Base-by-base conservation (phyloP, 2,329 filamentous ascomycete species). In the Sporothrix mexicana region DNA sequence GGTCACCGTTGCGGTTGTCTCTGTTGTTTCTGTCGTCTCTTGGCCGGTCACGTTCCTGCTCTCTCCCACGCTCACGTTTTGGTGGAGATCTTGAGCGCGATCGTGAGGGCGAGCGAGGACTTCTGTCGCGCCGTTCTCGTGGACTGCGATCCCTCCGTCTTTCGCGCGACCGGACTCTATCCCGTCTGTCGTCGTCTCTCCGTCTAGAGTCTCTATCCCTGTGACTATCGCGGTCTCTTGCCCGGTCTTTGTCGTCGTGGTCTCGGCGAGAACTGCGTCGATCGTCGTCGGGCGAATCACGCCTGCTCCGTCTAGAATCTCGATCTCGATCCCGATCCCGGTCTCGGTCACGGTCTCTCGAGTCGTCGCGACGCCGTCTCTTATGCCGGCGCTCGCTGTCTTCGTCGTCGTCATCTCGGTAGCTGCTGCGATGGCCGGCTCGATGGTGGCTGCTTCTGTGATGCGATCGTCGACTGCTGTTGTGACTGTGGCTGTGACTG, bases 371-470 rank as follows among this genome's bases (percentile, higher is more conserved):
- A 77, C 79, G 78, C 51, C 77, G 75, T 30, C 74, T 64, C 59
- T 72, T 68, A 61, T 59, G 59, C 10, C 72, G 73, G 12, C 68
- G 62, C 20, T 68, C 55, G 74, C 47, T 41, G 15, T 68, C 45
- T 17, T 67, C 45, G n/a, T 83, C 83, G 61, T 82, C 81, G 59
- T 85, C 82, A 59, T 82, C 82, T 74, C 84, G 83, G 17, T 83
- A 85, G 66, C 84, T 83, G 66, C 83, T 83, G 69, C 83, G 79
- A 23, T 80, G 81, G 71, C 80, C 79, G 64, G 81, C 81, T 72
- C 85, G 83, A 25, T 69, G 51, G 15, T 72, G 62, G 41, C 55
- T 66, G 43, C 64, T 51, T 20, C 55, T 61, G 72, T 61, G 80
- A 80, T 74, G 71, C 9, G 69, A 62, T 3, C 71, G 70, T 6